A percentile compares a stretch with the other conserved stretches of the same genome.
Conservation (phyloP, 2,329 filamentous ascomycete genomes). For the Aquanectria penicillioides region DNA sequence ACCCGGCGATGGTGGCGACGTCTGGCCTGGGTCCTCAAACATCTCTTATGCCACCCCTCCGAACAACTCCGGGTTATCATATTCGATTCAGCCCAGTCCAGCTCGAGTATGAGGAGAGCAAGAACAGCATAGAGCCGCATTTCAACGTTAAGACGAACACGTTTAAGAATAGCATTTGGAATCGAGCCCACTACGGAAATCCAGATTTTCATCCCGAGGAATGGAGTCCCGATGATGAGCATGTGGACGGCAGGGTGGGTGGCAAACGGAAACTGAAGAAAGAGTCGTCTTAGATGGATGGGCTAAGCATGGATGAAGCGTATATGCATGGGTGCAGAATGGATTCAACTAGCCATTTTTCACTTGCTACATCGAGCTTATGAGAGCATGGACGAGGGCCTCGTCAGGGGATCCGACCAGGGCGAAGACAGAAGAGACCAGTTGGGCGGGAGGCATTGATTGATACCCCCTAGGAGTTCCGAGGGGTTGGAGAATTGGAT, state of each 20-base stretch:
- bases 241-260: conserved; percentile 41
- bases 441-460: conserved; percentile 16
- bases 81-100: conserved; percentile 62
- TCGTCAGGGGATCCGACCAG: not conserved
- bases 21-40: conserved; percentile 27
- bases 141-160: conserved; percentile 63
- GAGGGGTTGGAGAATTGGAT: conserved; percentile 23
- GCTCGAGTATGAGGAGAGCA: conserved; percentile 60
- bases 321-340: not conserved
- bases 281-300: conserved; percentile 23
- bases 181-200: conserved; percentile 74
- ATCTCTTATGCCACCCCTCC: conserved; percentile 21
- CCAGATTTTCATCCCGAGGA: conserved; percentile 61
- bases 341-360: not conserved
- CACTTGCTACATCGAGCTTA: not conserved
- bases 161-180: conserved; percentile 75
- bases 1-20: conserved; percentile 31
- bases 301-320: not conserved
- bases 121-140: conserved; percentile 56
- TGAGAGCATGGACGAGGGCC: not conserved
- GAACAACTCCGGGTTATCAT: conserved; percentile 40
- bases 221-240: conserved; percentile 54
- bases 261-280: conserved; percentile 40
- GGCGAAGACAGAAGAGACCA: not conserved
- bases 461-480: conserved; percentile 24